These are phyloP conservation scores for Mucor indicus DNA, from an alignment of 371 early-diverging fungal species.

Conservation along the genomic window DNA sequence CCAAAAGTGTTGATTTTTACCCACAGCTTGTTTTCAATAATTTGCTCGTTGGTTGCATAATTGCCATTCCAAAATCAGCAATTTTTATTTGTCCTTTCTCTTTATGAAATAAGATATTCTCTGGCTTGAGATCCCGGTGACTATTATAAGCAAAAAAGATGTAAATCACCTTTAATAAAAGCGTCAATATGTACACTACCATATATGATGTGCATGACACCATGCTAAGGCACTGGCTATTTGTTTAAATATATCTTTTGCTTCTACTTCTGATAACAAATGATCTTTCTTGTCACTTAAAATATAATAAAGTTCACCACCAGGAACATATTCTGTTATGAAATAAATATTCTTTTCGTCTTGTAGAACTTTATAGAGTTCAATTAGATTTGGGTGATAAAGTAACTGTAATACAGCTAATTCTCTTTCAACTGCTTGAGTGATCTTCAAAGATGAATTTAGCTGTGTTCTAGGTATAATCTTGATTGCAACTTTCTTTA, in stretches of 20 bases:
- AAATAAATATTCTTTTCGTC: conserved; percentile 40
- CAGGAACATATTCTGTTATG: conserved; percentile 37
- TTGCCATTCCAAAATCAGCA: conserved; percentile 86
- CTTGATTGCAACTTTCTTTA: conserved; percentile 41
- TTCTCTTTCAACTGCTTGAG: conserved; percentile 64
- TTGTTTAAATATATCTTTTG: conserved; percentile 87
- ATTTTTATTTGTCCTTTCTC: conserved; percentile 67
- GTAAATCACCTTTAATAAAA: neutral
- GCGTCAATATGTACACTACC: conserved; percentile 17
- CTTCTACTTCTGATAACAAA: conserved; percentile 67
- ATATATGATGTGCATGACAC: conserved; percentile 70
- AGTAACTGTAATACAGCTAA: conserved; percentile 70
- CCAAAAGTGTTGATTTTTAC: conserved; percentile 13
- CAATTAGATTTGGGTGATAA: conserved; percentile 64
- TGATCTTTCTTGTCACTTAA: conserved; percentile 28
- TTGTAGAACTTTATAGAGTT: conserved; percentile 64
- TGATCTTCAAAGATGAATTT: conserved; percentile 34
- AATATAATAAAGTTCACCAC: conserved; percentile 36
- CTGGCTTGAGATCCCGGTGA: conserved; percentile 96
- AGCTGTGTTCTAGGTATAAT: conserved; percentile 35
- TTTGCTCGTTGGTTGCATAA: conserved; percentile 60
- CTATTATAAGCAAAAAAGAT: conserved; percentile 32
- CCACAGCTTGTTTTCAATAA: conserved; percentile 78
- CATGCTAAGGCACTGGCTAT: conserved; percentile 90
- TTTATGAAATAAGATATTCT: conserved; percentile 89